Percentiles rank a stretch among this genome's conserved stretches.
phyloP scores from a whole-genome alignment of 768 basidiomycete genomes.

The Hygrophoropsis aurantiaca region DNA sequence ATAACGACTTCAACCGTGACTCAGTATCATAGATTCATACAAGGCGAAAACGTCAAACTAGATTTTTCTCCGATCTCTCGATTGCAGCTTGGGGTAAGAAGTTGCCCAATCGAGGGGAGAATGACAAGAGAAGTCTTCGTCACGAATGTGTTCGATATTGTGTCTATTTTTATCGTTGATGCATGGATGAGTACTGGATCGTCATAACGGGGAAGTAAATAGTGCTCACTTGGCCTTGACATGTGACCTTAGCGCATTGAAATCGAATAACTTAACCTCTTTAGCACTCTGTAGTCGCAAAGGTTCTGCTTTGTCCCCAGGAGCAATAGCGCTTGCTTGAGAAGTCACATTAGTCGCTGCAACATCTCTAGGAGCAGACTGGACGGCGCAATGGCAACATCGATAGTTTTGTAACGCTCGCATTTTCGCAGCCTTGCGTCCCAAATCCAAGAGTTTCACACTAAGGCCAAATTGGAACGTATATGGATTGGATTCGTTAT shows the following conservation, averaged over 20 bases:
- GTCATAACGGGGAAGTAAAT: neutral
- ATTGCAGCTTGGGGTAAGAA: no score
- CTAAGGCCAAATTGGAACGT: constrained; percentile 24
- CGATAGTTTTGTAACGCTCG: constrained; percentile 42
- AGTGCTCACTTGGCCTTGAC: constrained; percentile 55
- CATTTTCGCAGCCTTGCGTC: constrained; percentile 20
- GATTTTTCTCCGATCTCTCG: no score
- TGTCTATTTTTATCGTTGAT: constrained; percentile 40
- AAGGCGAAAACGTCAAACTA: no score
- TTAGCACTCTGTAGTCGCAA: neutral
- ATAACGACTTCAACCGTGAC: no score
- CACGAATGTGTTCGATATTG: constrained; percentile 41
- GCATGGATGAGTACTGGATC: neutral
- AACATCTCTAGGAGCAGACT: no score
- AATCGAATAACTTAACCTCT: constrained; percentile 37
- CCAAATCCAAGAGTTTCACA: constrained; percentile 17
- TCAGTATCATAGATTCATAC: no score
- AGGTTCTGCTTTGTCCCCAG: neutral
- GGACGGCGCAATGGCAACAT: constrained; percentile 52
- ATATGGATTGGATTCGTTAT: no score
- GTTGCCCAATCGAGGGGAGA: neutral
- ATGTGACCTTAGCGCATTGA: constrained; percentile 63
- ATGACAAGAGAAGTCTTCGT: constrained; percentile 52
- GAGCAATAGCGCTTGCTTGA: neutral
- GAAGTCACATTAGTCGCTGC: no score